Evolutionary conservation across 768 basidiomycete genomes (phyloP).

Genomic region (Candolleomyces efflorescens): DNA sequence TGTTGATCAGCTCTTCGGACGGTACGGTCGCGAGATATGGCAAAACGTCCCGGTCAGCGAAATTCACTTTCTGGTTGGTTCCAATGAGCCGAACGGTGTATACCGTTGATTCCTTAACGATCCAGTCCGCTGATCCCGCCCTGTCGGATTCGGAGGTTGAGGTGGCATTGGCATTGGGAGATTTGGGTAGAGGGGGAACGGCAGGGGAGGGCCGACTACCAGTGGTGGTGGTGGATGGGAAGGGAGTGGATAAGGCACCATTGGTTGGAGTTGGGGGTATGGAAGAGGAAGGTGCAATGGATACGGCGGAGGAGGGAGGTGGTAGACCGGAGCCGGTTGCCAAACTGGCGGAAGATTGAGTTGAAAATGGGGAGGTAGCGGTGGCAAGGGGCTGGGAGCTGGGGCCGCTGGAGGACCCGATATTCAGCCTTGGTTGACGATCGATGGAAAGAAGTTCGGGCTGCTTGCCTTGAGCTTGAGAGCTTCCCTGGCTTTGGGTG

Average conservation of each 20-base stretch:
- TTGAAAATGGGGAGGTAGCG: neutral
- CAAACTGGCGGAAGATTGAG: neutral
- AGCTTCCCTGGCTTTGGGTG: neutral
- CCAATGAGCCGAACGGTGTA: slow-evolving; percentile 72
- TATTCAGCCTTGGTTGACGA: neutral
- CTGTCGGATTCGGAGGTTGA: slow-evolving; percentile 15
- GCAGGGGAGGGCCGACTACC: neutral
- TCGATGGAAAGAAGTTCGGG: neutral
- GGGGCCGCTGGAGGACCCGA: neutral
- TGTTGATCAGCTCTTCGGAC: slow-evolving; percentile 44
- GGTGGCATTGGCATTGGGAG: neutral
- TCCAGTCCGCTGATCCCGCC: slow-evolving; percentile 41
- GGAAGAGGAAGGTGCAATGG: too few species aligned
- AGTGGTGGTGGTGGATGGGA: neutral
- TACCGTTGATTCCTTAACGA: slow-evolving; percentile 49
- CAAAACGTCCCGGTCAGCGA: slow-evolving; percentile 56
- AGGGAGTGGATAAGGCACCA: neutral
- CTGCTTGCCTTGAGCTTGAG: neutral
- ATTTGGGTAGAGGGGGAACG: neutral
- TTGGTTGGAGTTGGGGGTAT: neutral
- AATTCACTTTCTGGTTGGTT: slow-evolving; percentile 41
- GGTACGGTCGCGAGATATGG: slow-evolving; percentile 73
- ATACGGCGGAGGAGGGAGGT: neutral
- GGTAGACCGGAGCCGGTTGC: neutral
- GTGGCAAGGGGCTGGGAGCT: neutral